Evolutionary conservation across 2,329 filamentous ascomycete species (phyloP).

Genomic region (Penicillium paneum): DNA sequence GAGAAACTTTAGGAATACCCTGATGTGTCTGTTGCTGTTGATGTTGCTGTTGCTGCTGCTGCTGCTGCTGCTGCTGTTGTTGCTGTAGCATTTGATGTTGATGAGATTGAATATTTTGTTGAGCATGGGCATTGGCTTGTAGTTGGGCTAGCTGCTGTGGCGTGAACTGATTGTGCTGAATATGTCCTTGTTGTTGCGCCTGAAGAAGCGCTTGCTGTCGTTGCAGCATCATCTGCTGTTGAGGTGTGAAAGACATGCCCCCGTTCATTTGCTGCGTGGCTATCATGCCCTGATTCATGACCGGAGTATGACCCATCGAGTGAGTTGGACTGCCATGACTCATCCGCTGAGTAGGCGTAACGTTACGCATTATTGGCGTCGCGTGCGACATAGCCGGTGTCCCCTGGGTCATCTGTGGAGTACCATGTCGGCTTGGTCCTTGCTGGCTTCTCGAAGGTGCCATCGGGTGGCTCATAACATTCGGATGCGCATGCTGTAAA

Average conservation of each 20-base stretch:
- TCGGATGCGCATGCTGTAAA: slow-evolving; percentile 48
- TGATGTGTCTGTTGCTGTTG: slow-evolving; percentile 23
- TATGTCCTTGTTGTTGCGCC: slow-evolving; percentile 38
- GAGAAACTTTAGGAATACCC: slow-evolving; percentile 18
- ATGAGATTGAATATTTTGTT: slow-evolving; percentile 46
- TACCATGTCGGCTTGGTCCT: slow-evolving; percentile 48
- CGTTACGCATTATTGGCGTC: slow-evolving; percentile 48
- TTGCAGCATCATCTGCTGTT: slow-evolving; percentile 36
- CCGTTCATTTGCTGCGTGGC: slow-evolving; percentile 39
- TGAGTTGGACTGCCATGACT: slow-evolving; percentile 46
- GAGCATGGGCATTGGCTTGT: slow-evolving; percentile 45
- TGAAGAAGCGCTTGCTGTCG: slow-evolving; percentile 40
- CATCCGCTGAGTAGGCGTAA: slow-evolving; percentile 47
- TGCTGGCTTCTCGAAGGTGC: slow-evolving; percentile 45
- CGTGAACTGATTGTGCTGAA: slow-evolving; percentile 36
- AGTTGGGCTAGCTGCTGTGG: slow-evolving; percentile 43
- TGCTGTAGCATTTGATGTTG: slow-evolving; percentile 38
- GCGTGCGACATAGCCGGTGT: slow-evolving; percentile 48
- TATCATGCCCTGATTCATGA: slow-evolving; percentile 45
- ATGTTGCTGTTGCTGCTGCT: slow-evolving; percentile 23
- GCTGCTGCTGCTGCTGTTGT: slow-evolving; percentile 29
- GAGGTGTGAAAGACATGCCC: slow-evolving; percentile 37
- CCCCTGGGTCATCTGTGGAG: slow-evolving; percentile 47
- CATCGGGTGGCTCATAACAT: slow-evolving; percentile 47
- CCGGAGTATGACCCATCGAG: slow-evolving; percentile 44